Conservation (phyloP, 1,139 yeast species). For the Taphrina populina region DNA sequence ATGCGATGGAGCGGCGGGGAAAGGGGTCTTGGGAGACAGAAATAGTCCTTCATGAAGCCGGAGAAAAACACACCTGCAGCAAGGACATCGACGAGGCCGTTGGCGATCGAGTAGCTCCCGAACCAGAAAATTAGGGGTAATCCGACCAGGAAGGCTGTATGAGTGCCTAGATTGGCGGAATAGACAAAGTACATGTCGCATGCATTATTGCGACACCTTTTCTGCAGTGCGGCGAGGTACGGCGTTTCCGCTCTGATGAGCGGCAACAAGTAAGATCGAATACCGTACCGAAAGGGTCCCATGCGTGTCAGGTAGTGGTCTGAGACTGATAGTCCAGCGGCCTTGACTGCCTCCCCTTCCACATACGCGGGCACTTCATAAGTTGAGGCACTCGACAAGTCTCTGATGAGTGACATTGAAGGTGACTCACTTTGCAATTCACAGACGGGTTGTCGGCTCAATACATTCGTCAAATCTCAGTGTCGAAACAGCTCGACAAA, state of each 20-base stretch:
- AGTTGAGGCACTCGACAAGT: constrained; percentile 16
- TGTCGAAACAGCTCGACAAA: no score
- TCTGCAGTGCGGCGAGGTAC: constrained; percentile 59
- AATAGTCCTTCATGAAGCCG: constrained; percentile 76
- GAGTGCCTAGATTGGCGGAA: constrained; percentile 88
- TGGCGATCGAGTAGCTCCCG: constrained; percentile 60
- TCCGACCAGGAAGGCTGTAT: constrained; percentile 86
- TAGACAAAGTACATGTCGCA: constrained; percentile 79
- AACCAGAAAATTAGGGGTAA: constrained; percentile 85
- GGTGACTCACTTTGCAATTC: background rate
- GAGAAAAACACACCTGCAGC: constrained; percentile 82
- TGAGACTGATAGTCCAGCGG: constrained; percentile 39
- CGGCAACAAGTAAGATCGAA: constrained; percentile 61
- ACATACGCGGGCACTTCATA: constrained; percentile 28
- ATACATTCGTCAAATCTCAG: no score
- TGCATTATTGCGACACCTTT: constrained; percentile 35
- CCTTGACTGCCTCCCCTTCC: constrained; percentile 36
- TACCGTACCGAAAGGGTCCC: constrained; percentile 57
- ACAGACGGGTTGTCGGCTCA: no score
- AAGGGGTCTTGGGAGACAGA: constrained; percentile 87
- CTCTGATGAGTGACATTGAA: constrained; percentile 30
- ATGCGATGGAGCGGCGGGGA: constrained; percentile 90
- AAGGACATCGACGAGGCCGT: constrained; percentile 65
- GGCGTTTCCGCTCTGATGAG: constrained; percentile 67
- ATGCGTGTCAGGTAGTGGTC: constrained; percentile 47